phyloP scores from a whole-genome alignment of 164 flowering plant species.

The Kalanchoe fedtschenkoi region DNA sequence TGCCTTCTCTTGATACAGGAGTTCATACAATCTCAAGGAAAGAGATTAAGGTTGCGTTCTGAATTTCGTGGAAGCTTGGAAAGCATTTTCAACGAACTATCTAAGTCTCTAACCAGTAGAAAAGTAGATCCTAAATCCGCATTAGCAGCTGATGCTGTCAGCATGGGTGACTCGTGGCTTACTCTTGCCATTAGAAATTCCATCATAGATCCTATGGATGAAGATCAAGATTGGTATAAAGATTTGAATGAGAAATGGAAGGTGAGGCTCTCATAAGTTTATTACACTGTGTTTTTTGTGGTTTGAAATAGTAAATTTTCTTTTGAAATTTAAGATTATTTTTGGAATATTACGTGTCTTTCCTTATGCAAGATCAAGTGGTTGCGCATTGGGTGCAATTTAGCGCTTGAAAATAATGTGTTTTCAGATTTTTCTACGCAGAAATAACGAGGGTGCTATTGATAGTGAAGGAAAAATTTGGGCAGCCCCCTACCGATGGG shows the following conservation, averaged over 20 bases:
- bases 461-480: conserved; percentile 68
- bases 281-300: neutral
- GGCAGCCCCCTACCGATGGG: conserved; percentile 97
- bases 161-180: conserved; percentile 91
- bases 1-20: conserved; percentile 32
- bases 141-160: conserved; percentile 68
- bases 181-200: conserved; percentile 44
- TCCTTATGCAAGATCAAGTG: neutral
- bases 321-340: no score
- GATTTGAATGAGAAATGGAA: conserved; percentile 68
- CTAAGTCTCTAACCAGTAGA: conserved; percentile 22
- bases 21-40: conserved; percentile 75
- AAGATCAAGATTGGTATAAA: conserved; percentile 71
- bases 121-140: conserved; percentile 35
- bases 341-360: no score
- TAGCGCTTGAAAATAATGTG: conserved; percentile 17
- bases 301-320: neutral
- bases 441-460: conserved; percentile 56
- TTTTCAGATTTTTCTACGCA: conserved; percentile 72
- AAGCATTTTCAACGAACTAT: conserved; percentile 54
- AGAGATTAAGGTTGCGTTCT: conserved; percentile 32
- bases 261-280: conserved; percentile 27
- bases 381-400: neutral
- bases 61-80: conserved; percentile 48
- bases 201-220: conserved; percentile 71